Evolutionary conservation across 2,329 filamentous ascomycete species (phyloP).

Genomic region (Cytospora mali): DNA sequence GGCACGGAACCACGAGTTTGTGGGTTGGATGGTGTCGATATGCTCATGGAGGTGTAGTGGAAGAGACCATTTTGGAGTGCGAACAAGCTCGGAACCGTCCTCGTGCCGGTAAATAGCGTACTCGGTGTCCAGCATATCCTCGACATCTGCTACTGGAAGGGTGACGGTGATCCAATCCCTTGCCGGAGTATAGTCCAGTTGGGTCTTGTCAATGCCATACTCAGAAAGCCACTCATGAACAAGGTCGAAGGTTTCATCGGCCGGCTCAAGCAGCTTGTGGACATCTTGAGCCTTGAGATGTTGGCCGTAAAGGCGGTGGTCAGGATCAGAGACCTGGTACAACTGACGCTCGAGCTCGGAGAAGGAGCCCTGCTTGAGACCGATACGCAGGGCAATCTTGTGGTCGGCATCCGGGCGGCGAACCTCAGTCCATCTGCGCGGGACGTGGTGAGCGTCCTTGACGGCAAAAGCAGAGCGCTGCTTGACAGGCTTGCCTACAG

Average conservation of each 20-base stretch:
- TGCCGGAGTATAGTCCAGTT: constrained; percentile 43
- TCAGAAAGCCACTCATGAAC: constrained; percentile 59
- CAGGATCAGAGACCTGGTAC: constrained; percentile 48
- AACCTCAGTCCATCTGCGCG: constrained; percentile 52
- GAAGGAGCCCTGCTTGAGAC: constrained; percentile 59
- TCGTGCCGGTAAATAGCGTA: constrained; percentile 51
- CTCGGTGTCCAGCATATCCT: constrained; percentile 49
- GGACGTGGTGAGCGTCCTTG: constrained; percentile 58
- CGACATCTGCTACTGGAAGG: constrained; percentile 50
- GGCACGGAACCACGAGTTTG: constrained; percentile 50
- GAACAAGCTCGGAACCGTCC: constrained; percentile 54
- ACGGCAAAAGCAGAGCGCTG: constrained; percentile 36
- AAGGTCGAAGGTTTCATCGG: constrained; percentile 51
- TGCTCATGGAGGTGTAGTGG: constrained; percentile 41
- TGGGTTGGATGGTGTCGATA: constrained; percentile 54
- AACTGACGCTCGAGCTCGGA: constrained; percentile 58
- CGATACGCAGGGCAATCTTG: constrained; percentile 58
- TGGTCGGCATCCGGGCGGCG: constrained; percentile 50
- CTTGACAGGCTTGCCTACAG: constrained; percentile 19
- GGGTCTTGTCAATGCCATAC: constrained; percentile 48
- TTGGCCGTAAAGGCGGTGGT: constrained; percentile 49
- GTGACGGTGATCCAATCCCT: constrained; percentile 50
- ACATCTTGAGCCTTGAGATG: constrained; percentile 55
- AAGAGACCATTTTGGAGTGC: constrained; percentile 60
- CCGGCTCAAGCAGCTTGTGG: constrained; percentile 55